Percentiles rank a stretch among this genome's conserved stretches.
phyloP scores from a whole-genome alignment of 805 yeast genomes.

The Debaryomyces castellii region DNA sequence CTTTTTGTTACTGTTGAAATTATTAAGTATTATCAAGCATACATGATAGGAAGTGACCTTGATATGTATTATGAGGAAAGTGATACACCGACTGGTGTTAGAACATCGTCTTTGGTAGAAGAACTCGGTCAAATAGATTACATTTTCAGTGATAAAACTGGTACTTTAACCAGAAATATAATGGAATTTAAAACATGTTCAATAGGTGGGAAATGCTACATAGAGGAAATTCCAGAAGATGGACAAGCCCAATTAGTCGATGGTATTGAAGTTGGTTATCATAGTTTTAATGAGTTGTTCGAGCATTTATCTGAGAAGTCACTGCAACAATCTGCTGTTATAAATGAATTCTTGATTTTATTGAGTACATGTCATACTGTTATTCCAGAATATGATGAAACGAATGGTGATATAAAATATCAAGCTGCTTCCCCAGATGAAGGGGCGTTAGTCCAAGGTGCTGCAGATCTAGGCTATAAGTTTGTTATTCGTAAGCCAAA shows the following conservation, averaged over 20 bases:
- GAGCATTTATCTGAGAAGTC: slow-evolving; percentile 47
- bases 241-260: slow-evolving; percentile 66
- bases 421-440: slow-evolving; percentile 99
- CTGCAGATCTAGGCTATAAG: slow-evolving; percentile 81
- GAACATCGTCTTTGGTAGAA: slow-evolving; percentile 94
- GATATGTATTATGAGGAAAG: slow-evolving; percentile 87
- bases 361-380: slow-evolving; percentile 96
- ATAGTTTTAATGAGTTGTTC: slow-evolving; percentile 64
- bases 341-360: slow-evolving; percentile 78
- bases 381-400: slow-evolving; percentile 77
- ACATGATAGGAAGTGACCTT: slow-evolving; percentile 87
- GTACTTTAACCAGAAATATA: slow-evolving; percentile 91
- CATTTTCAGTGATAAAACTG: slow-evolving; percentile 95
- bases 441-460: slow-evolving; percentile 97
- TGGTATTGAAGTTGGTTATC: slow-evolving; percentile 79
- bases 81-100: slow-evolving; percentile 92
- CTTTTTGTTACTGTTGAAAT: slow-evolving; percentile 94
- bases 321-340: slow-evolving; percentile 43
- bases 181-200: slow-evolving; percentile 96
- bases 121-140: slow-evolving; percentile 96
- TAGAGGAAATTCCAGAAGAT: slow-evolving; percentile 89
- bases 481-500: slow-evolving; percentile 86
- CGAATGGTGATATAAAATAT: slow-evolving; percentile 68
- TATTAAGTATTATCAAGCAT: slow-evolving; percentile 94
- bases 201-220: slow-evolving; percentile 88